These are phyloP conservation scores for Fusarium vanettenii DNA, from an alignment of 2,329 filamentous ascomycete genomes.

Conservation along the genomic window DNA sequence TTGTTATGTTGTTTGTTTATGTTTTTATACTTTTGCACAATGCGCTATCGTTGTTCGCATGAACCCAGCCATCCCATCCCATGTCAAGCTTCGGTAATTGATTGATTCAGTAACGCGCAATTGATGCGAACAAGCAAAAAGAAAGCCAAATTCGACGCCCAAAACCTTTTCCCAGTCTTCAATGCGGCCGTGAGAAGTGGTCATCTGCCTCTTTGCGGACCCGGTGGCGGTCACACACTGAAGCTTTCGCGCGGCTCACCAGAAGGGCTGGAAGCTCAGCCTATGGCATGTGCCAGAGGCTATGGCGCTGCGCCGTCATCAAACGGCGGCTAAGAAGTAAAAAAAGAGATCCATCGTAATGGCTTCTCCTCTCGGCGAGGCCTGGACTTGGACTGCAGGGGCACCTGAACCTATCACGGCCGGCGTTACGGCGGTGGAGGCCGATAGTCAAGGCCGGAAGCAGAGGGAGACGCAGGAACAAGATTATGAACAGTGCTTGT, in stretches of 20 bases:
- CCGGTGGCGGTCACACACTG: slow-evolving; percentile 3
- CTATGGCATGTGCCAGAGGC: slow-evolving; percentile 8
- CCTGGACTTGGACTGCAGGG: not conserved
- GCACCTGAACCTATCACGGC: slow-evolving; percentile 24
- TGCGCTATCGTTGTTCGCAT: slow-evolving; percentile 12
- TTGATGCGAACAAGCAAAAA: slow-evolving; percentile 13
- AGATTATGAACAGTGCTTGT: slow-evolving; percentile 5
- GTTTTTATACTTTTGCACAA: not conserved
- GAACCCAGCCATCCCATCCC: slow-evolving; percentile 14
- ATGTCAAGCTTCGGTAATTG: slow-evolving; percentile 6
- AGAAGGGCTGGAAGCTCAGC: slow-evolving; percentile 32
- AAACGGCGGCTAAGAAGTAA: slow-evolving; percentile 19
- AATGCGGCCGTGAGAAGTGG: not conserved
- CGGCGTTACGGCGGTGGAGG: slow-evolving; percentile 3
- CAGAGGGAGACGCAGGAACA: slow-evolving; percentile 3
- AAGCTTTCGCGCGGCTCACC: slow-evolving; percentile 15
- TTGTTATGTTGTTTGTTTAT: slow-evolving; percentile 17
- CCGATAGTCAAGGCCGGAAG: not conserved
- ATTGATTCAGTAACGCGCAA: slow-evolving; percentile 7
- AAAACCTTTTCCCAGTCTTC: not conserved
- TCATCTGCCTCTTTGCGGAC: slow-evolving; percentile 3
- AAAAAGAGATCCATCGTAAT: slow-evolving; percentile 13
- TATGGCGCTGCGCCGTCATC: slow-evolving; percentile 15
- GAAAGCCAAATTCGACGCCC: slow-evolving; percentile 9
- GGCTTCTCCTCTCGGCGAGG: slow-evolving; percentile 1